These are phyloP conservation scores for Colletotrichum eleusines DNA, from an alignment of 2,329 filamentous ascomycete species.

Conservation along the genomic window DNA sequence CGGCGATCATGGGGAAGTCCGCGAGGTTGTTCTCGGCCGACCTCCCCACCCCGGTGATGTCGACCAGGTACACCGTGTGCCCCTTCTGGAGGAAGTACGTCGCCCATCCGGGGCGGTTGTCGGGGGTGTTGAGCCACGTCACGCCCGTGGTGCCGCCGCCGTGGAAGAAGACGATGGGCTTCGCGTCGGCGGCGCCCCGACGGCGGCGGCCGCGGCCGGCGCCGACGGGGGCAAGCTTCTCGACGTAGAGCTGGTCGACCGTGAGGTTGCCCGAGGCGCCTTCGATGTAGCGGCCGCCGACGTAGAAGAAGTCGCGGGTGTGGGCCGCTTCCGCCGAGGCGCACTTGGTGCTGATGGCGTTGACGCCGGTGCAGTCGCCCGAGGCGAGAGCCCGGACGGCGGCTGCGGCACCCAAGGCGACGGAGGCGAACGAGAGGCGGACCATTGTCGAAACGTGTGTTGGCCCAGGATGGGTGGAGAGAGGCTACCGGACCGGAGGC, in stretches of 20 bases:
- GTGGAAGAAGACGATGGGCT: conserved; percentile 38
- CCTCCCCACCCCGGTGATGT: conserved; percentile 57
- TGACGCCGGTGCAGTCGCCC: conserved; percentile 30
- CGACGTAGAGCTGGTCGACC: conserved; percentile 65
- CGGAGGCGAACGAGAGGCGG: conserved; percentile 7
- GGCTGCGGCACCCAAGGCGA: conserved; percentile 6
- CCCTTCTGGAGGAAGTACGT: conserved; percentile 57
- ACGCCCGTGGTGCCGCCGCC: conserved; percentile 35
- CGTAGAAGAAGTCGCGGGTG: conserved; percentile 51
- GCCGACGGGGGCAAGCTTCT: conserved; percentile 55
- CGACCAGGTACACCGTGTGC: conserved; percentile 58
- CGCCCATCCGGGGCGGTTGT: conserved; percentile 60
- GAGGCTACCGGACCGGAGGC: not conserved
- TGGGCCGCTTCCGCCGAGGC: conserved; percentile 41
- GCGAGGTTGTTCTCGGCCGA: conserved; percentile 47
- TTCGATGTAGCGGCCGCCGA: conserved; percentile 52
- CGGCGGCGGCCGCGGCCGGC: not conserved
- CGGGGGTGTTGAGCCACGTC: conserved; percentile 59
- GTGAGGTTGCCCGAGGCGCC: conserved; percentile 48
- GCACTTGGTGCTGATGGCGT: conserved; percentile 39
- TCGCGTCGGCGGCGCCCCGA: not conserved
- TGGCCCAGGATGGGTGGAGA: not conserved
- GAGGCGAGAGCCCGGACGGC: conserved; percentile 2
- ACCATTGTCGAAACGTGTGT: conserved; percentile 20
- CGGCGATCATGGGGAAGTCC: conserved; percentile 40